Conservation (phyloP, 2,329 filamentous ascomycete genomes). For the Cladorrhinum sp. region DNA sequence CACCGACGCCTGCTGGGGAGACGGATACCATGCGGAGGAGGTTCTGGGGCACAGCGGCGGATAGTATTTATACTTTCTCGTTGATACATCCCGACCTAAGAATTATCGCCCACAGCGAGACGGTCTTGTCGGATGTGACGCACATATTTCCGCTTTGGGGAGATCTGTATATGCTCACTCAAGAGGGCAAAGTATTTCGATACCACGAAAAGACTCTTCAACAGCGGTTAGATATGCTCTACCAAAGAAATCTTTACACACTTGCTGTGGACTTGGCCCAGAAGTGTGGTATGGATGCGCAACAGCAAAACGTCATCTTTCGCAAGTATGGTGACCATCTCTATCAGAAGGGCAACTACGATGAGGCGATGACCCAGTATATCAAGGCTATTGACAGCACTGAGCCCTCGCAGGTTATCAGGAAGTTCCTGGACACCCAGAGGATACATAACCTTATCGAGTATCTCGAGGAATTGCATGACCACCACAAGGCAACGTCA, state of each 20-base stretch:
- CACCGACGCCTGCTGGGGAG: constrained; percentile 57
- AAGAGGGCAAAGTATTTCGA: constrained; percentile 83
- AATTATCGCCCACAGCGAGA: constrained; percentile 85
- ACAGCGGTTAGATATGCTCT: constrained; percentile 89
- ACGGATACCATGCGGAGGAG: constrained; percentile 64
- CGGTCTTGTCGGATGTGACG: constrained; percentile 75
- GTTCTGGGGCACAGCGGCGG: constrained; percentile 69
- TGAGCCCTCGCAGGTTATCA: constrained; percentile 92
- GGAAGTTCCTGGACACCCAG: constrained; percentile 96
- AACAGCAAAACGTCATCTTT: constrained; percentile 88
- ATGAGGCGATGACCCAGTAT: constrained; percentile 99
- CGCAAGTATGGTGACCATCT: constrained; percentile 90
- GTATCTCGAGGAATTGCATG: constrained; percentile 93
- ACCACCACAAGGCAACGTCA: constrained; percentile 86
- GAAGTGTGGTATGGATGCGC: constrained; percentile 74
- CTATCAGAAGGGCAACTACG: constrained; percentile 93
- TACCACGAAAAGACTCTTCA: constrained; percentile 90
- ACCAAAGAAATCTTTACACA: constrained; percentile 88
- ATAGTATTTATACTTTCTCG: constrained; percentile 84
- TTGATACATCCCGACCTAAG: constrained; percentile 89
- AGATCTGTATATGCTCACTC: constrained; percentile 82
- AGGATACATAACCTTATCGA: constrained; percentile 96
- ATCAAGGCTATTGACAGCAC: constrained; percentile 94
- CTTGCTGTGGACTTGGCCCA: constrained; percentile 90
- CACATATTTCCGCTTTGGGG: constrained; percentile 85